Conservation (phyloP, 805 yeast species). For the Ogataea populi-albae region DNA sequence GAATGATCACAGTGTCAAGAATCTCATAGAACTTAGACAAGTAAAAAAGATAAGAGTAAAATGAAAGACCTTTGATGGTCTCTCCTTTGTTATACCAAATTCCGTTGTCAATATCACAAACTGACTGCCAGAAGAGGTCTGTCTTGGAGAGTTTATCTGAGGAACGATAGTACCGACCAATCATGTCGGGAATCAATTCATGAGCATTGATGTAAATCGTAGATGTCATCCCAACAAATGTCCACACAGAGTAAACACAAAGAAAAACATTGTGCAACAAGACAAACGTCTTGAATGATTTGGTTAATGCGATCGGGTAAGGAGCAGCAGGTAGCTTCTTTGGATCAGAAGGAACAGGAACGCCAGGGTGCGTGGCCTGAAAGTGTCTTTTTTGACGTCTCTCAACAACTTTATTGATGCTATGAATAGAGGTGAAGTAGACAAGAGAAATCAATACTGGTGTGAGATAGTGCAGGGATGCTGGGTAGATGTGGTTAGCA, state of each 20-base stretch:
- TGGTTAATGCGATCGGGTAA: conserved; percentile 41
- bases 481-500: conserved; percentile 34
- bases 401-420: conserved; percentile 45
- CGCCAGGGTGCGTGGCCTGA: conserved; percentile 25
- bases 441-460: conserved; percentile 57
- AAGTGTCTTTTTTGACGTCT: conserved; percentile 42
- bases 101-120: conserved; percentile 60
- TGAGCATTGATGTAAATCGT: conserved; percentile 45
- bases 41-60: conserved; percentile 66
- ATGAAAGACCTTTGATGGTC: conserved; percentile 42
- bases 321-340: conserved; percentile 55
- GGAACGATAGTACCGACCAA: conserved; percentile 23
- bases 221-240: conserved; percentile 60
- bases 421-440: conserved; percentile 59
- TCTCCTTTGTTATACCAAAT: conserved; percentile 43
- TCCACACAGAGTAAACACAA: conserved; percentile 68
- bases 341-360: conserved; percentile 22
- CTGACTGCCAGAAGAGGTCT: conserved; percentile 55
- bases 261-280: conserved; percentile 58
- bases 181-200: conserved; percentile 28
- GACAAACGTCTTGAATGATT: conserved; percentile 51
- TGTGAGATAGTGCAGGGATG: conserved; percentile 46
- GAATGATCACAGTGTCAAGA: conserved; percentile 62
- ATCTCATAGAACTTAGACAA: conserved; percentile 71
- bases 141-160: conserved; percentile 20